phyloP scores from a whole-genome alignment of 2,329 filamentous ascomycete genomes.

The Teratosphaeria destructans region DNA sequence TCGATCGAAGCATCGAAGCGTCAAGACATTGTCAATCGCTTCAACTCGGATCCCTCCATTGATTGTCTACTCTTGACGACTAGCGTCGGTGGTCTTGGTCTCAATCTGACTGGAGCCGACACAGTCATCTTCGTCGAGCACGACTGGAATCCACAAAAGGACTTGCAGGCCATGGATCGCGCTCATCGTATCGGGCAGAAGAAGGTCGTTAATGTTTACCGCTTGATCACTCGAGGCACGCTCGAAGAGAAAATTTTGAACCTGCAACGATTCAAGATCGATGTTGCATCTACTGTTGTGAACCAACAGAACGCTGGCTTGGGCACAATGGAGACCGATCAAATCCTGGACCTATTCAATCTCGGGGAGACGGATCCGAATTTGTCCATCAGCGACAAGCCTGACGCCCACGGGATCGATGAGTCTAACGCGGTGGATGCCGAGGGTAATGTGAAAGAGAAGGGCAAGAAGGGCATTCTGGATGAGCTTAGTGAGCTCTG shows the following conservation, averaged over 20 bases:
- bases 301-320: conserved; percentile 97
- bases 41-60: conserved; percentile 95
- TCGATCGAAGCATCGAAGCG: conserved; percentile 85
- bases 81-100: conserved; percentile 82
- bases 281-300: conserved; percentile 93
- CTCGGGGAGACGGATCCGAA: conserved; percentile 58
- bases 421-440: conserved; percentile 65
- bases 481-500: conserved; percentile 93
- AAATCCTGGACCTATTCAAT: conserved; percentile 94
- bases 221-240: conserved; percentile 88
- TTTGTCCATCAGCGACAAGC: conserved; percentile 8
- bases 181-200: conserved; percentile 98
- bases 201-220: conserved; percentile 99
- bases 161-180: conserved; percentile 97
- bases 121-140: conserved; percentile 99
- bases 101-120: conserved; percentile 93
- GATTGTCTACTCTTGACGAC: conserved; percentile 90
- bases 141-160: conserved; percentile 98
- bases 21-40: conserved; percentile 97
- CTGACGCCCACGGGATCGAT: conserved; percentile 56
- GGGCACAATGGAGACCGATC: conserved; percentile 93
- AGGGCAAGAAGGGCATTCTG: conserved; percentile 92
- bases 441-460: conserved; percentile 81
- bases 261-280: conserved; percentile 98
- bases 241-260: conserved; percentile 95